Base-by-base conservation (phyloP, 371 early-diverging fungal species). In the Blakeslea trispora region DNA sequence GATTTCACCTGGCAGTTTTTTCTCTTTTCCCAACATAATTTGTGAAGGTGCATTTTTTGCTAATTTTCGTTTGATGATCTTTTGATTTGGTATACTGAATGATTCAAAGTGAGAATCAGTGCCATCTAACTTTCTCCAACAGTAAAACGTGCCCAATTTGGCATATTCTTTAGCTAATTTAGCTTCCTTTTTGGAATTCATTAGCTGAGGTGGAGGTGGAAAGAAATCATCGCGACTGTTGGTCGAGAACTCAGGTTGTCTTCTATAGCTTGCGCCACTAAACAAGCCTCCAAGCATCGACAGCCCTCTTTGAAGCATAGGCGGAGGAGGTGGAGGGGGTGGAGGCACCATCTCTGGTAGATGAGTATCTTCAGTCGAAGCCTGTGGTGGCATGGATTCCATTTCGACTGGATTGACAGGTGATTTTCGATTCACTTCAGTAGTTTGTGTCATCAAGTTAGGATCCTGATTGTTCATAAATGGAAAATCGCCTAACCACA, bases 11-110 rank as follows among this genome's bases (percentile, higher is more conserved):
- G 22, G 50, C 13, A 64, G 15, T 9, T 45, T 45, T 19, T 64
- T 59, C 34, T 64, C 64, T n/a, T 34, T 50, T 0, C 43, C 53
- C 41, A 64, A 45, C 59, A 64, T 45, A 17, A 64, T 54, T 13
- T 48, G 39, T 3, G 21, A 24, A n/a, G 37, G 13, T 34, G 14
- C 18, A 4, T 21, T 31, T 2, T 61, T 61, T 0, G 31, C 34
- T 5, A 50, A 5, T 17, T 64, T 58, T 14, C 43, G 35, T 5
- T 50, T 57, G 22, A 64, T 64, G 2, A 59, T 40, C 11, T 64
- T 55, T 43, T 64, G 65, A 21, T 64, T 64, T 1, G 55, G 17
- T 3, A 64, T 54, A 42, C 42, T 55, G 19, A 64, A 64, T 1
- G 59, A 55, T 39, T 64, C 55, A 37, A 63, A 55, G 13, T 52